These are phyloP conservation scores for Oryza glaberrima DNA, from an alignment of 176 grass and related monocot genomes.

Conservation along the genomic window DNA sequence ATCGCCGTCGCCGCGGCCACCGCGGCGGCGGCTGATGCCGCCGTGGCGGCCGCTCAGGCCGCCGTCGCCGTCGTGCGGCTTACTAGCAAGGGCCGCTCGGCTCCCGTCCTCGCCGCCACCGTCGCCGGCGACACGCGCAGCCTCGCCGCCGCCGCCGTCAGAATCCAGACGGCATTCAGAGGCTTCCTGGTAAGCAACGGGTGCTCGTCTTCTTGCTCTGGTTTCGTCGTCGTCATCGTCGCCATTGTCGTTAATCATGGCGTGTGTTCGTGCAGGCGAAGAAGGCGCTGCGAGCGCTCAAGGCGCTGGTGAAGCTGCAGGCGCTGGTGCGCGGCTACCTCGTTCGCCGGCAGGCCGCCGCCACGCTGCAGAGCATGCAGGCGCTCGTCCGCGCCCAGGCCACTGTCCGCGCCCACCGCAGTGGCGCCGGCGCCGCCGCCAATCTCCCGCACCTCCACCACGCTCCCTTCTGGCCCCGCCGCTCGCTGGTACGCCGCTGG, in stretches of 20 bases:
- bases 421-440: slow-evolving; percentile 34
- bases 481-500: slow-evolving; percentile 38
- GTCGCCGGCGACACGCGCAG: slow-evolving; percentile 10
- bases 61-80: slow-evolving; percentile 83
- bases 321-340: slow-evolving; percentile 87
- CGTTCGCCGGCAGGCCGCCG: slow-evolving; percentile 78
- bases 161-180: slow-evolving; percentile 92
- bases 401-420: slow-evolving; percentile 56
- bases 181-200: slow-evolving; percentile 68
- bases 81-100: slow-evolving; percentile 64
- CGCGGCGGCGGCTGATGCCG: slow-evolving; percentile 67
- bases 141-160: slow-evolving; percentile 46
- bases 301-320: slow-evolving; percentile 91
- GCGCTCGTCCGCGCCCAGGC: slow-evolving; percentile 87
- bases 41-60: slow-evolving; percentile 75
- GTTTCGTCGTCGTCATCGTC: neutral
- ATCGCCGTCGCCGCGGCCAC: slow-evolving; percentile 93
- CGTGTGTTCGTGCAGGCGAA: slow-evolving; percentile 54
- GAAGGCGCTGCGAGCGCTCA: slow-evolving; percentile 92
- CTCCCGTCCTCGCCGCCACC: slow-evolving; percentile 34
- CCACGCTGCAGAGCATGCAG: slow-evolving; percentile 86
- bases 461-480: slow-evolving; percentile 50
- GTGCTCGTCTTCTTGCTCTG: neutral
- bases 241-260: neutral
- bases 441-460: slow-evolving; percentile 48